Evolutionary conservation across 208 protist species (phyloP), one percentile per base, ranked within the genome.

Genomic region (Acanthamoeba castellanii): DNA sequence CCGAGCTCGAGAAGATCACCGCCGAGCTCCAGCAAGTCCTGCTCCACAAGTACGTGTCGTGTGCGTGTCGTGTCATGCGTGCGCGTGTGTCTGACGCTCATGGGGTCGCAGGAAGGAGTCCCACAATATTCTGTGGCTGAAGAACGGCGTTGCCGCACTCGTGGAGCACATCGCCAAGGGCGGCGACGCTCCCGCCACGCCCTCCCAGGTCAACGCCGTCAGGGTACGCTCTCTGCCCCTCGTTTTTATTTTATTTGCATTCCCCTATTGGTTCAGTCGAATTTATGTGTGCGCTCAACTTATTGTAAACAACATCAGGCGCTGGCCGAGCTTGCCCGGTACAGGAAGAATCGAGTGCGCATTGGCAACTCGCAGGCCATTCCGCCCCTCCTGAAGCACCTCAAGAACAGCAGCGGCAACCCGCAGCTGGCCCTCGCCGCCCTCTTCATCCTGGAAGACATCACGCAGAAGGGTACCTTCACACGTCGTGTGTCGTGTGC

Each of bases 41-140:
- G 8, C 52, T 68, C 50, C 57, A 59, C 37, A 89, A 89, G 82
- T 89, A 64, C 47, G 82, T 81, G 6, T 52, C 76, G 3, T 4
- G n/a, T 70, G 20, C 64, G 7, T 4, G 11, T 52, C 47, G 47
- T 52, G 7, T 61, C 9, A 2, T 61, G 6, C 4, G 47, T 4
- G 11, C 47, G 47, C 47, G 55, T 61, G 16, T 61, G 55, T 14
- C 55, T 61, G 55, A 61, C 55, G 16, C 16, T 61, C 55, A 4
- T 70, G 14, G 9, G 55, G 2, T 9, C 45, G 37, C 32, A 89
- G 82, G 57, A 89, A 89, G 32, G 82, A 89, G 82, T 89, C 82
- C 11, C 82, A 89, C 82, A 89, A 89, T 30, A 89, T 89, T 30
- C 32, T 89, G 82, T 89, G 82, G 82, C 82, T 89, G 3, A 68